phyloP scores from a whole-genome alignment of 805 yeast species.

The Candida hispaniensis region DNA sequence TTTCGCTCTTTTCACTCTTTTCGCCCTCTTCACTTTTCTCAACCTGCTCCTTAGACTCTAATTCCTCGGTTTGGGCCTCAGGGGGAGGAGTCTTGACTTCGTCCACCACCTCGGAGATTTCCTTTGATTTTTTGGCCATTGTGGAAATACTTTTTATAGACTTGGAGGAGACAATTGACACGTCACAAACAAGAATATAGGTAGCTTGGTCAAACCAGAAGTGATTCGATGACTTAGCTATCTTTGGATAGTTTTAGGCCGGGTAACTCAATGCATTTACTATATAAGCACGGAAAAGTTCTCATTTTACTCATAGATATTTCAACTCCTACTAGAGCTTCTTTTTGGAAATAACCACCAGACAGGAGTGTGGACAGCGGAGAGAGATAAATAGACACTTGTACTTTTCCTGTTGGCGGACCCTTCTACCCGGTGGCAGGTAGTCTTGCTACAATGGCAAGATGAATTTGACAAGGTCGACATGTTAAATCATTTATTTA shows the following conservation, averaged over 20 bases:
- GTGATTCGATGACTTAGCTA: conserved; percentile 11
- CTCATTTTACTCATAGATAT: background rate
- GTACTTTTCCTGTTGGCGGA: conserved; percentile 16
- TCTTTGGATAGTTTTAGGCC: conserved; percentile 13
- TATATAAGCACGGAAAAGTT: background rate
- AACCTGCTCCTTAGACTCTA: conserved; percentile 7
- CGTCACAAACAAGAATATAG: too few species aligned
- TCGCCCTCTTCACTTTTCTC: conserved; percentile 3
- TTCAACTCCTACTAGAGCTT: conserved; percentile 17
- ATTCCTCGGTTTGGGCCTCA: conserved; percentile 3
- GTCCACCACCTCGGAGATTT: conserved; percentile 9
- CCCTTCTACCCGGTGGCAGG: too few species aligned
- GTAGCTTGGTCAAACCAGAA: conserved; percentile 2
- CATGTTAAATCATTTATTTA: too few species aligned
- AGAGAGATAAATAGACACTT: conserved; percentile 16
- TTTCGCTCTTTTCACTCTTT: conserved; percentile 11
- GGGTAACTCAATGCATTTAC: conserved; percentile 7
- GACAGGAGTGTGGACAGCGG: conserved; percentile 16
- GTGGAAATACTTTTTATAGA: too few species aligned
- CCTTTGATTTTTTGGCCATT: conserved; percentile 13
- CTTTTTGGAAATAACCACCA: conserved; percentile 12
- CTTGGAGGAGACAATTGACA: too few species aligned
- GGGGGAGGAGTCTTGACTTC: conserved; percentile 8
- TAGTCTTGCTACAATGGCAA: too few species aligned
- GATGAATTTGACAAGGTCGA: too few species aligned